A percentile compares a stretch with the other conserved stretches of the same genome.
phyloP scores from a whole-genome alignment of 371 early-diverging fungal genomes.

The Mucor lusitanicus region DNA sequence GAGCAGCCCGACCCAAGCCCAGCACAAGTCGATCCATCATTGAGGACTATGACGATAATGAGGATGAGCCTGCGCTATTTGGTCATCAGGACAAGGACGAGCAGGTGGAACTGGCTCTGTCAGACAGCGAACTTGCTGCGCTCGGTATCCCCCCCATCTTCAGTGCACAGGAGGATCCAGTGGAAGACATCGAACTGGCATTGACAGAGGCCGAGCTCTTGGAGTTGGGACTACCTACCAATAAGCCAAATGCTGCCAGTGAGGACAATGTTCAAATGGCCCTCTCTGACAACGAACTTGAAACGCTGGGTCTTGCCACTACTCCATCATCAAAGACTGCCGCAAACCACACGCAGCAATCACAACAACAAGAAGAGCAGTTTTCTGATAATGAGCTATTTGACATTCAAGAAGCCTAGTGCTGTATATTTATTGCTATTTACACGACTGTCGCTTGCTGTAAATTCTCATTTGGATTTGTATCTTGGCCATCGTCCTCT shows the following conservation, averaged over 20 bases:
- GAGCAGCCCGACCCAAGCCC: neutral
- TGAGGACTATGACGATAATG: neutral
- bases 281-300: neutral
- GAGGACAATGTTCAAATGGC: neutral
- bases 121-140: neutral
- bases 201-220: neutral
- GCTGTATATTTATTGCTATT: neutral
- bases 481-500: constrained; percentile 31
- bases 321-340: neutral
- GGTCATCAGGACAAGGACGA: neutral
- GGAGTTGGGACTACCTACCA: neutral
- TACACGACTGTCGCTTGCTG: constrained; percentile 11
- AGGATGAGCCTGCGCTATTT: neutral
- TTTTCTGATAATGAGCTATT: constrained; percentile 3
- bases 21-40: neutral
- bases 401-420: neutral
- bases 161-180: too few relatives aligned
- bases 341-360: neutral
- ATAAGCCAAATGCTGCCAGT: neutral
- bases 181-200: neutral
- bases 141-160: neutral
- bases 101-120: neutral
- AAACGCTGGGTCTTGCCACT: neutral
- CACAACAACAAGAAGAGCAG: neutral
- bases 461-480: neutral